Base-by-base conservation (phyloP, 2,329 filamentous ascomycete species). In the Claviceps africana region DNA sequence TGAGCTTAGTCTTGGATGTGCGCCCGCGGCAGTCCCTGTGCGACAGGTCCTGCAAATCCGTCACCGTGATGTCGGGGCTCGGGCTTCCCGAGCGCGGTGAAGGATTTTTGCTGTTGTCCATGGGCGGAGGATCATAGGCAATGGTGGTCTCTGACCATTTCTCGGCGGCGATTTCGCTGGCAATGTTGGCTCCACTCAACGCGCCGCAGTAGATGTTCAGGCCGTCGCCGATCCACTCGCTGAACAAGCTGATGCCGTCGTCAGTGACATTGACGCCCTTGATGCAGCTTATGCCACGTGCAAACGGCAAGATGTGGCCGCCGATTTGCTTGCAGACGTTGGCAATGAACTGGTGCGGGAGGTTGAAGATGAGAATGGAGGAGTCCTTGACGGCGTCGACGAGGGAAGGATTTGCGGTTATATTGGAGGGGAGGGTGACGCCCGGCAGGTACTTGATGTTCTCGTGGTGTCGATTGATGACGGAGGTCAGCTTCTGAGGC, bases 101-200 rank as follows among this genome's bases (percentile, higher is more conserved):
- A 1, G 86, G 83, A 43, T 83, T 81, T 61, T 85, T 81, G 60
- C 86, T 93, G 60, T 97, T 91, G 33, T 55, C 53, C 72, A 95
- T 81, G 17, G 81, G 78, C 1, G 93, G 93, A 25, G 93, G 91
- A 63, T 95, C 89, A 68, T 98, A 98, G 47, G 90, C 93, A 55
- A 98, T 84, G 22, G 91, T 98, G 2, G 93, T 97, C 72, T 97
- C 93, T 55, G 86, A 95, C 79, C 88, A 97, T 68, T 96, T 95
- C 74, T 96, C 93, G 59, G 82, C 79, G 1, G 93, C 93, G 61
- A 98, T 93, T 69, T 98, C 94, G 59, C 79, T 86, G 48, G 94
- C 93, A 62, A 98, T 93, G 73, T 98, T 98, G 61, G 93, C 93
- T 52, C 93, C 93, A 44, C 88, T 95, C 40, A 98, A 78, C 10